Conservation (phyloP, 441 rosid genomes). For the Mallotus repandus region DNA sequence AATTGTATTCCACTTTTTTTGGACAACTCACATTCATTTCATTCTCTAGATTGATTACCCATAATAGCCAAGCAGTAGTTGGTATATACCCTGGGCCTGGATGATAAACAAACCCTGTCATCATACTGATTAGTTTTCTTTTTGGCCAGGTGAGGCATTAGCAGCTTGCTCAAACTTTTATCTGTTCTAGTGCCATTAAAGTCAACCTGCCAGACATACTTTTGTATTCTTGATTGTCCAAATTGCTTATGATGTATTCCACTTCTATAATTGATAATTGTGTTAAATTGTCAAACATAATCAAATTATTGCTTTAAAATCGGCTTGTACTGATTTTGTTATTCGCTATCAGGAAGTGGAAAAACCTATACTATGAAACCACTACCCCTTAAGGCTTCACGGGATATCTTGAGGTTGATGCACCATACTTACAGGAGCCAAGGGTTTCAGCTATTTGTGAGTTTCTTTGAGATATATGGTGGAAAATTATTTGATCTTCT, state of each 20-base stretch:
- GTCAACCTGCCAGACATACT: background rate
- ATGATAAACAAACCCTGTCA: no score
- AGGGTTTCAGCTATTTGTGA: slow-evolving; percentile 86
- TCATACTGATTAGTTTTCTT: no score
- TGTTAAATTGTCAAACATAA: background rate
- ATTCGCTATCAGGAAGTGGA: slow-evolving; percentile 76
- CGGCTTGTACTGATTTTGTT: slow-evolving; percentile 17
- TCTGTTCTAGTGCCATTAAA: no score
- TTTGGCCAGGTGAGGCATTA: no score
- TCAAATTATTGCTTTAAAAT: slow-evolving; percentile 12
- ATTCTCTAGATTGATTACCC: no score
- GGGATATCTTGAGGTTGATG: slow-evolving; percentile 93
- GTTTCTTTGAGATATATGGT: slow-evolving; percentile 98
- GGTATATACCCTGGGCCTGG: no score
- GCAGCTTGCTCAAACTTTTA: background rate
- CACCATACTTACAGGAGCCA: slow-evolving; percentile 84
- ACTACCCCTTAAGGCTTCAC: slow-evolving; percentile 86
- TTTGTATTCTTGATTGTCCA: background rate
- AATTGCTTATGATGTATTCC: background rate
- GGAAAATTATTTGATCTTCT: slow-evolving; percentile 95
- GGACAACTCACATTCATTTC: no score
- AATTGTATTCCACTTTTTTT: no score
- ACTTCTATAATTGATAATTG: background rate
- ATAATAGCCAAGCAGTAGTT: no score
- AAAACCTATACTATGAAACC: slow-evolving; percentile 98